Evolutionary conservation across 2,329 filamentous ascomycete genomes (phyloP).

Genomic region (Trichoderma asperellum): DNA sequence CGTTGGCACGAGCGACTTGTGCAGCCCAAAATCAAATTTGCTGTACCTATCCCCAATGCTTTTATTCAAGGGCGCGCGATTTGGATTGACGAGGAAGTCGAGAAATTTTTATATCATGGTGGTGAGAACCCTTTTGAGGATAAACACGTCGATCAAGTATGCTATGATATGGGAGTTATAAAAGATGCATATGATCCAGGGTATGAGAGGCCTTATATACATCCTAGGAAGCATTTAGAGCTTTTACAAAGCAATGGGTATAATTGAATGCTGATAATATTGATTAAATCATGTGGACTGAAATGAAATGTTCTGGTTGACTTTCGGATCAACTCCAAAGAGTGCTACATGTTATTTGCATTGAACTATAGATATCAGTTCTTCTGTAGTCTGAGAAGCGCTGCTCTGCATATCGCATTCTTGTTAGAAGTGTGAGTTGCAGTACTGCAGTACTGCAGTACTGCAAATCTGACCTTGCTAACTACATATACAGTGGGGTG

Average conservation of each 20-base stretch:
- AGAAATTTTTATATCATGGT: neutral
- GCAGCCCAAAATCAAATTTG: neutral
- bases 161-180: neutral
- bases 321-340: neutral
- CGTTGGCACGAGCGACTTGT: slow-evolving; percentile 6
- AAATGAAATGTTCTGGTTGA: neutral
- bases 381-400: neutral
- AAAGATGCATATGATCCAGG: neutral
- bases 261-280: neutral
- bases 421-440: no score
- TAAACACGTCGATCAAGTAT: neutral
- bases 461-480: no score
- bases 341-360: neutral
- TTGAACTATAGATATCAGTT: neutral
- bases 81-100: slow-evolving; percentile 5
- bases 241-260: neutral
- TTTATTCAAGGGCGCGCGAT: neutral
- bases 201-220: neutral
- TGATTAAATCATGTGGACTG: neutral
- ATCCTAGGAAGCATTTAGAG: neutral
- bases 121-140: neutral
- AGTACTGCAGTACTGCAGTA: no score
- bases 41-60: neutral
- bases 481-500: no score
- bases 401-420: no score